Evolutionary conservation across 2,329 filamentous ascomycete genomes (phyloP).

Genomic region (Hortaea werneckii): DNA sequence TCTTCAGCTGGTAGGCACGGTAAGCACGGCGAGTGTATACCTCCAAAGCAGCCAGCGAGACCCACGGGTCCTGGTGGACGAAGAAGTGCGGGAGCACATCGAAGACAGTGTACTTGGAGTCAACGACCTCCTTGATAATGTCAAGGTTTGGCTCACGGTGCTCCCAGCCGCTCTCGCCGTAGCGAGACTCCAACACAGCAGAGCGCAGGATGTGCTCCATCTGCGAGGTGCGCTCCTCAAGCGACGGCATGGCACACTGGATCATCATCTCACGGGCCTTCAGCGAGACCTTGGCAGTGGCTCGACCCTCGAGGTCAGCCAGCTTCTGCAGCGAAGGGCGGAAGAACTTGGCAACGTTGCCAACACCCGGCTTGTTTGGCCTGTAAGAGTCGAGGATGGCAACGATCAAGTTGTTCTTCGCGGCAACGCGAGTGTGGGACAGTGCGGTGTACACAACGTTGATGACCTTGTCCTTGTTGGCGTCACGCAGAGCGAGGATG

Average conservation of each 20-base stretch:
- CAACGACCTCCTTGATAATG: constrained; percentile 92
- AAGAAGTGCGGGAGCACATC: constrained; percentile 95
- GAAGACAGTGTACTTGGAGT: constrained; percentile 97
- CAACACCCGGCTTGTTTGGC: constrained; percentile 83
- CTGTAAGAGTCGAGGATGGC: constrained; percentile 90
- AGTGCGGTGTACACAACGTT: constrained; percentile 82
- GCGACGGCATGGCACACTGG: constrained; percentile 87
- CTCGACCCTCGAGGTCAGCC: constrained; percentile 78
- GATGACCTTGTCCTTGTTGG: constrained; percentile 84
- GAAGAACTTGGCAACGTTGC: constrained; percentile 81
- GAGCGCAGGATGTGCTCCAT: constrained; percentile 98
- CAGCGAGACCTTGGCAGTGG: constrained; percentile 86
- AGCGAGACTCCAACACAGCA: constrained; percentile 90
- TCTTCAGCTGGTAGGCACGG: constrained; percentile 85
- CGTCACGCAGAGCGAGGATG: constrained; percentile 83
- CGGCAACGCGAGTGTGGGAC: constrained; percentile 81
- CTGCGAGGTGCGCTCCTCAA: constrained; percentile 88
- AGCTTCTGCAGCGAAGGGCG: constrained; percentile 72
- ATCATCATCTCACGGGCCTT: constrained; percentile 97
- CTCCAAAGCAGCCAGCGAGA: constrained; percentile 84
- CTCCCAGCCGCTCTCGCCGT: constrained; percentile 94
- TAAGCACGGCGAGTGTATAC: constrained; percentile 95
- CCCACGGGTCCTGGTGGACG: constrained; percentile 85
- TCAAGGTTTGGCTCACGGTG: constrained; percentile 86
- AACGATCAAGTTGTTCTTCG: constrained; percentile 88